These are phyloP conservation scores for Multifurca ochricompacta DNA, from an alignment of 768 basidiomycete genomes.

Conservation along the genomic window DNA sequence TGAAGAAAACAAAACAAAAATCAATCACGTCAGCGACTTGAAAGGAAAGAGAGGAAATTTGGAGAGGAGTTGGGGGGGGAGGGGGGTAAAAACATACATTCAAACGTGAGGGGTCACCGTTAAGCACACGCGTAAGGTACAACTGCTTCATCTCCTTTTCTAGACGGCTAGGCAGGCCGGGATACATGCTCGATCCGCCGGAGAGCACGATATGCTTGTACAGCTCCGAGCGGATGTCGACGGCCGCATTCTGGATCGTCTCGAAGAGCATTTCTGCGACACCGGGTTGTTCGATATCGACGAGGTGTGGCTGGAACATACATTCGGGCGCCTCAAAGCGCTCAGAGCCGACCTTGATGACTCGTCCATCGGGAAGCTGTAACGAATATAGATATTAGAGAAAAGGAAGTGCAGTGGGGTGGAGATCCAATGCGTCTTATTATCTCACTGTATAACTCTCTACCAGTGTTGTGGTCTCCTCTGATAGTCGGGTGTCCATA, in stretches of 20 bases:
- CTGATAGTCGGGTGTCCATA: slow-evolving; percentile 83
- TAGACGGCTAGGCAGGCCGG: slow-evolving; percentile 89
- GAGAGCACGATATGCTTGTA: slow-evolving; percentile 98
- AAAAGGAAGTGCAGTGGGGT: background rate
- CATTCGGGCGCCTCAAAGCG: slow-evolving; percentile 99
- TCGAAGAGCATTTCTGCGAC: slow-evolving; percentile 98
- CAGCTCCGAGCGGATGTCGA: slow-evolving; percentile 83
- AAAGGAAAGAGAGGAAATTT: too few species aligned
- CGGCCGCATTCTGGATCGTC: slow-evolving; percentile 85
- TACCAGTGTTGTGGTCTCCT: slow-evolving; percentile 94
- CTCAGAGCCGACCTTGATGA: slow-evolving; percentile 96
- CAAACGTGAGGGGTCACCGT: slow-evolving; percentile 72
- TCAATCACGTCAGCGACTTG: background rate
- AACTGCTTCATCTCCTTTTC: slow-evolving; percentile 99
- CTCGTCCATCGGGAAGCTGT: slow-evolving; percentile 70
- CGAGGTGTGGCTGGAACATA: slow-evolving; percentile 99
- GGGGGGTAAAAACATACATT: slow-evolving; percentile 53
- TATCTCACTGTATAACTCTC: slow-evolving; percentile 88
- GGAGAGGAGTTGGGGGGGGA: background rate
- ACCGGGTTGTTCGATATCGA: slow-evolving; percentile 94
- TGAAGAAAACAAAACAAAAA: background rate
- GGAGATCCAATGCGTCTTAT: too few species aligned
- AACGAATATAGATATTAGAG: slow-evolving; percentile 49
- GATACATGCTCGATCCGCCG: slow-evolving; percentile 98
- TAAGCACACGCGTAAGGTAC: slow-evolving; percentile 86